A percentile compares a stretch with the other conserved stretches of the same genome.
phyloP scores from a whole-genome alignment of 1,284 basidiomycete genomes.

The Trametes pubescens region DNA sequence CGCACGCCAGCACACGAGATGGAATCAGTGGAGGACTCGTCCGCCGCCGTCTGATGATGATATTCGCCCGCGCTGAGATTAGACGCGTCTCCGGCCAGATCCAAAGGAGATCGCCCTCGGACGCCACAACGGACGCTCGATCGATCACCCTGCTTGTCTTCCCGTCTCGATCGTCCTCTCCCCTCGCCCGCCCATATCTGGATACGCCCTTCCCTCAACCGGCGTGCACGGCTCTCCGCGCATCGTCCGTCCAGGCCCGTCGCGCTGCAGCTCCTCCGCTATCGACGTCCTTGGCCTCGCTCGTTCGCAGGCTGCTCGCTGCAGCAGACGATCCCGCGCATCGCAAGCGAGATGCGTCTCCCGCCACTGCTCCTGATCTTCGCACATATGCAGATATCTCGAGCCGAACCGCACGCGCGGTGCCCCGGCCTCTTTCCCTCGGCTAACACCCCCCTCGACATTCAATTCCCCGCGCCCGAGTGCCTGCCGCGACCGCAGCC shows the following conservation, averaged over 20 bases:
- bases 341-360: not conserved
- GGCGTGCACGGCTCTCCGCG: not conserved
- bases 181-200: not conserved
- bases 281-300: not conserved
- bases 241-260: conserved; percentile 1
- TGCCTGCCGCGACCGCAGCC: not conserved
- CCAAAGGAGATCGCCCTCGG: conserved; percentile 14
- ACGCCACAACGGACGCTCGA: conserved; percentile 18
- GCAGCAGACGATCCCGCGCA: not conserved
- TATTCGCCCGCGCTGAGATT: not conserved
- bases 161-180: conserved; percentile 14
- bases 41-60: not conserved
- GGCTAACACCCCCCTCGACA: not conserved
- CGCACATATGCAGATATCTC: conserved; percentile 5
- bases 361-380: conserved; percentile 2
- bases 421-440: not conserved
- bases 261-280: conserved; percentile 1
- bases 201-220: not conserved
- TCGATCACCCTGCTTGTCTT: conserved; percentile 15
- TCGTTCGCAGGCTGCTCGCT: not conserved
- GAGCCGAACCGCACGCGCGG: not conserved
- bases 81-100: conserved; percentile 7
- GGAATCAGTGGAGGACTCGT: not conserved
- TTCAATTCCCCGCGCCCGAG: not conserved
- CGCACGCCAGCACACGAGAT: too few relatives aligned